These are phyloP conservation scores for Russula brevipes DNA, from an alignment of 768 basidiomycete genomes.

Conservation along the genomic window DNA sequence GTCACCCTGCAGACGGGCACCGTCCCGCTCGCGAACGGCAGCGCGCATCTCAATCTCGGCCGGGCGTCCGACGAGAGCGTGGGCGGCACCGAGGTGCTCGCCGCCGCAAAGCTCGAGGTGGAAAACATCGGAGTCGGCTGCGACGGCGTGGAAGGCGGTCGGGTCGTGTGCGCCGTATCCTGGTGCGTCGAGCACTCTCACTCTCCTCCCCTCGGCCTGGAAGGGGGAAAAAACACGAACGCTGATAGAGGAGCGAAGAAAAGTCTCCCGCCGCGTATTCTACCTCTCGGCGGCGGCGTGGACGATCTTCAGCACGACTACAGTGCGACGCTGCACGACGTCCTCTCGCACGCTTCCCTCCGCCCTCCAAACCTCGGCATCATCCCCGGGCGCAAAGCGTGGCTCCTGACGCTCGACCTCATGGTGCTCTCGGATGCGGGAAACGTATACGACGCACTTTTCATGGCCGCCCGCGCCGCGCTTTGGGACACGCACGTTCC, in stretches of 20 bases:
- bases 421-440: slow-evolving; percentile 70
- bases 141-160: slow-evolving; percentile 51
- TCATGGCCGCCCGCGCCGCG: slow-evolving; percentile 74
- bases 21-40: slow-evolving; percentile 79
- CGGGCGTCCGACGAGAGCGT: slow-evolving; percentile 47
- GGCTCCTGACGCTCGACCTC: slow-evolving; percentile 74
- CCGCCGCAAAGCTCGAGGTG: slow-evolving; percentile 76
- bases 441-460: slow-evolving; percentile 70
- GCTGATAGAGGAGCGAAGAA: slow-evolving; percentile 34
- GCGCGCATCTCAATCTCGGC: slow-evolving; percentile 71
- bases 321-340: slow-evolving; percentile 54
- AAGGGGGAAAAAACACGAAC: background rate
- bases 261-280: slow-evolving; percentile 81
- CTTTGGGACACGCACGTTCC: slow-evolving; percentile 81
- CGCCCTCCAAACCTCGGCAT: slow-evolving; percentile 59
- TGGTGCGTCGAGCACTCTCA: slow-evolving; percentile 52
- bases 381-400: slow-evolving; percentile 51
- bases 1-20: slow-evolving; percentile 74
- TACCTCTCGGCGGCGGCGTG: slow-evolving; percentile 54
- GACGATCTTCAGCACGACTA: slow-evolving; percentile 78
- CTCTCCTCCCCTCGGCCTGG: background rate
- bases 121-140: slow-evolving; percentile 45
- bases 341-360: slow-evolving; percentile 60
- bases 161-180: slow-evolving; percentile 62
- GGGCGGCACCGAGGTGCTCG: slow-evolving; percentile 72